Evolutionary conservation across 78 protist species (phyloP).

Genomic region (Corallochytrium limacisporum): DNA sequence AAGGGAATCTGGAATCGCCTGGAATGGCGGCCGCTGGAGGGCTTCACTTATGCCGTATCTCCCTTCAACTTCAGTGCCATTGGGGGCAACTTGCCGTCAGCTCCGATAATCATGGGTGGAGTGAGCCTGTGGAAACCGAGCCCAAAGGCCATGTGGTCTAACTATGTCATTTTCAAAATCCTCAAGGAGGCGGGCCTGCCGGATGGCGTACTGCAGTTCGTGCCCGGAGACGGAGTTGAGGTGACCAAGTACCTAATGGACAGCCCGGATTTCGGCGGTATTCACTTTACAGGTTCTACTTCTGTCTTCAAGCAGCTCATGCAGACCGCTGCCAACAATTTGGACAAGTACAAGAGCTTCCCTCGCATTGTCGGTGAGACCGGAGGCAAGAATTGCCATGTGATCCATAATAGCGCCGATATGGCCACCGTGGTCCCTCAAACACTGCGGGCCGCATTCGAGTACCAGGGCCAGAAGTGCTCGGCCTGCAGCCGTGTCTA

Average conservation of each 20-base stretch:
- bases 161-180: constrained; percentile 28
- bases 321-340: constrained; percentile 38
- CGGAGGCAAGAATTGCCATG: constrained; percentile 92
- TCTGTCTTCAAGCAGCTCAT: constrained; percentile 51
- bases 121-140: constrained; percentile 84
- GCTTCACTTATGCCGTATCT: constrained; percentile 76
- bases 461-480: constrained; percentile 90
- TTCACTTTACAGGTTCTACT: constrained; percentile 87
- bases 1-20: constrained; percentile 65
- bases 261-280: constrained; percentile 49
- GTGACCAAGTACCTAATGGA: constrained; percentile 23
- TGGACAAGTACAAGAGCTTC: constrained; percentile 33
- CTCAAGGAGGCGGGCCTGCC: constrained; percentile 89
- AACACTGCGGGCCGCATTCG: constrained; percentile 71
- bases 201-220: constrained; percentile 12
- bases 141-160: constrained; percentile 50
- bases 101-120: constrained; percentile 93
- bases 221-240: constrained; percentile 11
- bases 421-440: neutral
- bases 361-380: constrained; percentile 89
- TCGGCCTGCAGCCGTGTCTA: constrained; percentile 78
- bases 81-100: constrained; percentile 67
- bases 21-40: constrained; percentile 79
- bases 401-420: constrained; percentile 50
- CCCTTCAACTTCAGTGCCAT: constrained; percentile 94